A percentile compares a stretch with the other conserved stretches of the same genome.
phyloP scores from a whole-genome alignment of 2,329 filamentous ascomycete genomes.

The Exophiala lecanii-corni region DNA sequence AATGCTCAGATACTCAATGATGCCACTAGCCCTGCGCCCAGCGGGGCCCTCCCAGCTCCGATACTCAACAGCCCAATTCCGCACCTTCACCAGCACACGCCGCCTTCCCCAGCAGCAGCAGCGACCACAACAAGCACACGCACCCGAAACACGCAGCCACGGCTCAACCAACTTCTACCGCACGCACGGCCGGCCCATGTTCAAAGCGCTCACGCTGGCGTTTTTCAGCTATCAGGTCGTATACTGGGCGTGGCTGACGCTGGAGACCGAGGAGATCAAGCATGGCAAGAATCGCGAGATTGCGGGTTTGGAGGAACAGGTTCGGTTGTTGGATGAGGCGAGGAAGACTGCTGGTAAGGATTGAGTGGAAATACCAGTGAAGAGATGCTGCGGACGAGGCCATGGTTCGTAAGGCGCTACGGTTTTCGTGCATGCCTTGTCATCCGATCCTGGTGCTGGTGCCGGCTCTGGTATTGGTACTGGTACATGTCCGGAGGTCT shows the following conservation, averaged over 20 bases:
- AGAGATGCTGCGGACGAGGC: neutral
- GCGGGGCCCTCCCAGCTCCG: too few relatives aligned
- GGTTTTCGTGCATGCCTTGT: too few relatives aligned
- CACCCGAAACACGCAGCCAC: too few relatives aligned
- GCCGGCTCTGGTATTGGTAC: too few relatives aligned
- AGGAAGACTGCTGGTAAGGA: slow-evolving; percentile 10
- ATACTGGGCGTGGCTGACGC: slow-evolving; percentile 45
- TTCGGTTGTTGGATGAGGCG: slow-evolving; percentile 23
- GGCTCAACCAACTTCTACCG: slow-evolving; percentile 24
- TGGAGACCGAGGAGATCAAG: slow-evolving; percentile 44
- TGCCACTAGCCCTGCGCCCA: too few relatives aligned
- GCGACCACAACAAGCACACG: too few relatives aligned
- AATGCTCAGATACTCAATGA: too few relatives aligned
- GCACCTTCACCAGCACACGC: too few relatives aligned
- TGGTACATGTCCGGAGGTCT: too few relatives aligned
- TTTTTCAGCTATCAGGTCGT: slow-evolving; percentile 47
- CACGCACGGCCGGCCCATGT: slow-evolving; percentile 36
- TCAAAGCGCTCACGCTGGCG: slow-evolving; percentile 46
- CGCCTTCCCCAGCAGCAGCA: too few relatives aligned
- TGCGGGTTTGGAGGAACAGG: slow-evolving; percentile 22
- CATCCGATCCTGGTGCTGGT: too few relatives aligned
- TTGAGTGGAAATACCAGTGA: slow-evolving; percentile 1
- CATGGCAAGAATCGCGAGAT: slow-evolving; percentile 35
- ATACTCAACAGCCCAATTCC: too few relatives aligned
- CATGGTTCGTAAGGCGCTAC: neutral